Evolutionary conservation across 2,329 filamentous ascomycete genomes (phyloP).

Genomic region (Saccharata proteae): DNA sequence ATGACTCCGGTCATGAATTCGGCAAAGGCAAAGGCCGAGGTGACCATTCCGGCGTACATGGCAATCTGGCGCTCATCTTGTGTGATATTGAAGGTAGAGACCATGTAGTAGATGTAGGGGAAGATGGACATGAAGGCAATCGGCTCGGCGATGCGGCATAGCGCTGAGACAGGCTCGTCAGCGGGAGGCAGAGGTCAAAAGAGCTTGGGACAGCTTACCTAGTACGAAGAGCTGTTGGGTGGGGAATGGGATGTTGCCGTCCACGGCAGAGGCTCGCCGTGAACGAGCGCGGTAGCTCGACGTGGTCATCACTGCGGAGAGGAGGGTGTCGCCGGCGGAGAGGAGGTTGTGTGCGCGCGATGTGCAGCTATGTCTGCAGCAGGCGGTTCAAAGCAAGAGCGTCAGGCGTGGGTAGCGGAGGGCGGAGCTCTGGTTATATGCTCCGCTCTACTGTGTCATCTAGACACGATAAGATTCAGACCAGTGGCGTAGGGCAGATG

Average conservation of each 20-base stretch:
- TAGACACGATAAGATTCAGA: constrained; percentile 10
- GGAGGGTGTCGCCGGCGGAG: constrained; percentile 1
- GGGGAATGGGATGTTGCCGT: constrained; percentile 37
- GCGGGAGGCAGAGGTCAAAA: neutral
- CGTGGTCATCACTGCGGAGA: constrained; percentile 4
- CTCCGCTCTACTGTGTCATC: constrained; percentile 8
- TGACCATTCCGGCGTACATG: constrained; percentile 90
- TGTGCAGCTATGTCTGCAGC: too few relatives aligned
- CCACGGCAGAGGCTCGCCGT: constrained; percentile 5
- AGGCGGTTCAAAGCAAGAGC: too few relatives aligned
- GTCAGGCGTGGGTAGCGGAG: constrained; percentile 1
- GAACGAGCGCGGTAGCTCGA: constrained; percentile 6
- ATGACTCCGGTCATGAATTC: constrained; percentile 88
- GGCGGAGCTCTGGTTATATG: constrained; percentile 7
- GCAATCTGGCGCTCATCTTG: constrained; percentile 69
- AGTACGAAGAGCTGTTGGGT: constrained; percentile 45
- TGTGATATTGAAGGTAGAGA: constrained; percentile 78
- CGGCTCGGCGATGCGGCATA: constrained; percentile 93
- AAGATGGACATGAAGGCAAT: constrained; percentile 99
- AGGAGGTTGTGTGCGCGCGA: too few relatives aligned
- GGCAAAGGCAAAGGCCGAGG: constrained; percentile 88
- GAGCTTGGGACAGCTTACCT: constrained; percentile 27
- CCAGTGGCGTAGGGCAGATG: constrained; percentile 9
- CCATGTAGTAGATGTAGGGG: constrained; percentile 97
- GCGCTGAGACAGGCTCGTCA: constrained; percentile 39